Evolutionary conservation across 345 rosid genomes (phyloP).

Genomic region (Boechera divaricarpa): DNA sequence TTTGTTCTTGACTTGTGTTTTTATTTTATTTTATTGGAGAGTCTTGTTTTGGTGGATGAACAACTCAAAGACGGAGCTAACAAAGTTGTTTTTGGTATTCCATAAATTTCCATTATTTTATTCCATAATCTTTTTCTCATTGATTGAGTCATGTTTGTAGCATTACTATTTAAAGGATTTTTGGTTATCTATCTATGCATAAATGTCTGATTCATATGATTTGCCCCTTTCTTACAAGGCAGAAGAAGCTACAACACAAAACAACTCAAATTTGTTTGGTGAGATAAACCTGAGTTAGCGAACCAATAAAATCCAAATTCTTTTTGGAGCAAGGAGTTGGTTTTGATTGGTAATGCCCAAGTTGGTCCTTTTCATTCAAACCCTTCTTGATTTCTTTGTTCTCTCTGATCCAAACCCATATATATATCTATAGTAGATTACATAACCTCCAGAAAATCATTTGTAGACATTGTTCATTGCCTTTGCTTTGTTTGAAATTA

Average conservation of each 20-base stretch:
- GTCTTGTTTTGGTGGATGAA: constrained; percentile 43
- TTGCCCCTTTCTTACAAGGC: constrained; percentile 18
- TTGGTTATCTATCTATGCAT: constrained; percentile 19
- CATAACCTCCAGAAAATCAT: constrained; percentile 2
- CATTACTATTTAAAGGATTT: constrained; percentile 27
- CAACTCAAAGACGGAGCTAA: constrained; percentile 50
- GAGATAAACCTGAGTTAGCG: constrained; percentile 34
- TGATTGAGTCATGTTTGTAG: constrained; percentile 17
- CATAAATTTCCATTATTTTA: not conserved
- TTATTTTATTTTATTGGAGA: not conserved
- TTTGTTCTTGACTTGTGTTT: constrained; percentile 42
- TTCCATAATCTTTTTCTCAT: not conserved
- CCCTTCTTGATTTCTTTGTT: constrained; percentile 18
- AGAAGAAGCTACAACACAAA: constrained; percentile 14
- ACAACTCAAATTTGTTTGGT: constrained; percentile 29
- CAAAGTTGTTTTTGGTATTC: constrained; percentile 27
- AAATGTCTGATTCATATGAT: constrained; percentile 24
- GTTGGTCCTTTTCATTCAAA: constrained; percentile 1
- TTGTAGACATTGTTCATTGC: constrained; percentile 1
- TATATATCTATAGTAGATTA: constrained; percentile 20
- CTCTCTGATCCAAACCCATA: constrained; percentile 2
- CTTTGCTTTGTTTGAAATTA: constrained; percentile 3
- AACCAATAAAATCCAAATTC: constrained; percentile 37
- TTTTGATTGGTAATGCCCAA: constrained; percentile 34
- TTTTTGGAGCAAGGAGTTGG: constrained; percentile 28